phyloP scores from a whole-genome alignment of 2,329 filamentous ascomycete genomes.

The Simplicillium aogashimaense region DNA sequence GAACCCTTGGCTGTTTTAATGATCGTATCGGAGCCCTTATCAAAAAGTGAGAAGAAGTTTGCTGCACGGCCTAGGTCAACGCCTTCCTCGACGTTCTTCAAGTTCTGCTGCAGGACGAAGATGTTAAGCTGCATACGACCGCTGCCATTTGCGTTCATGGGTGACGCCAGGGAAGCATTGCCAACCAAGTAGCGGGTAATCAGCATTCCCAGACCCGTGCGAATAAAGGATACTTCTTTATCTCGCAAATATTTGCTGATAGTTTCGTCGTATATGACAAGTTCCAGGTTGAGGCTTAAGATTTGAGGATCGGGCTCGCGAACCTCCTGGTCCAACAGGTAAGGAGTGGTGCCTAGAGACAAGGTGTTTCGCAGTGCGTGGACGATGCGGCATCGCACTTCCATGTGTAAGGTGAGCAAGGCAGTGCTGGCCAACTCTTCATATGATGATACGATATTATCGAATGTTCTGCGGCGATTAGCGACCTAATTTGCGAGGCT shows the following conservation, averaged over 20 bases:
- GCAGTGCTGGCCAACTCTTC: slow-evolving; percentile 70
- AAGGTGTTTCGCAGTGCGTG: slow-evolving; percentile 60
- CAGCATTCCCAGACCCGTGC: slow-evolving; percentile 64
- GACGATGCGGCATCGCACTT: slow-evolving; percentile 77
- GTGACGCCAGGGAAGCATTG: slow-evolving; percentile 59
- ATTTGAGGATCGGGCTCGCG: slow-evolving; percentile 72
- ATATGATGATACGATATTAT: slow-evolving; percentile 75
- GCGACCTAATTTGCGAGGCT: not conserved
- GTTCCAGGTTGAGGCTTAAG: slow-evolving; percentile 70
- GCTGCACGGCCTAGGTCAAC: slow-evolving; percentile 54
- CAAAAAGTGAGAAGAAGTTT: slow-evolving; percentile 61
- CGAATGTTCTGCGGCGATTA: slow-evolving; percentile 57
- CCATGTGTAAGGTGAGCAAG: slow-evolving; percentile 78
- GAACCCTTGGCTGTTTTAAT: slow-evolving; percentile 47
- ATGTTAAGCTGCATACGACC: slow-evolving; percentile 90
- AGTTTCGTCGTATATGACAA: slow-evolving; percentile 83
- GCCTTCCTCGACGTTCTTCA: slow-evolving; percentile 79
- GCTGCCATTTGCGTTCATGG: slow-evolving; percentile 77
- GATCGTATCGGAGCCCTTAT: slow-evolving; percentile 53
- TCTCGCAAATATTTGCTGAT: slow-evolving; percentile 62
- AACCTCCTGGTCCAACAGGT: slow-evolving; percentile 60
- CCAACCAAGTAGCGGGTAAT: slow-evolving; percentile 72
- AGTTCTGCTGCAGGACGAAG: slow-evolving; percentile 87
- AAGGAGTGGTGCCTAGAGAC: slow-evolving; percentile 51
- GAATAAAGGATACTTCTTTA: slow-evolving; percentile 65